These are phyloP conservation scores for Pezicula neosporulosa DNA, from an alignment of 2,329 filamentous ascomycete species.

Conservation along the genomic window DNA sequence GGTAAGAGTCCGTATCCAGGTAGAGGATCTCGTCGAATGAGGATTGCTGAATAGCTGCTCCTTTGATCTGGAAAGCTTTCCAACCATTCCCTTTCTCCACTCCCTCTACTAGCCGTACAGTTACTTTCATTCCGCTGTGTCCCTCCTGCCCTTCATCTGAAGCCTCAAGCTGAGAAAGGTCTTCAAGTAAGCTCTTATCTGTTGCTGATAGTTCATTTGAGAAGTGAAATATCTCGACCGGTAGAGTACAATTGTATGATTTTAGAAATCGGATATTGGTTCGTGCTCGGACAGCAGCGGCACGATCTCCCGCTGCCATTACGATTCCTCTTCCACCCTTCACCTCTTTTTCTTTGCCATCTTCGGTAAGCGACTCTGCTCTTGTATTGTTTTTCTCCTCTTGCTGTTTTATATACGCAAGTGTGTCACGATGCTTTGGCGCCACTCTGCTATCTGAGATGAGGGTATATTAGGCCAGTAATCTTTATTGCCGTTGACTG, in stretches of 20 bases:
- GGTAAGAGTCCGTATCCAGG: conserved; percentile 15
- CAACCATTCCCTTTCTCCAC: conserved; percentile 13
- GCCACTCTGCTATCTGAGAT: conserved; percentile 12
- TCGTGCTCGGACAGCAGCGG: conserved; percentile 10
- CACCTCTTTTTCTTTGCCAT: background rate
- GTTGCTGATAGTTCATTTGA: conserved; percentile 8
- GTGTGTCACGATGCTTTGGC: conserved; percentile 9
- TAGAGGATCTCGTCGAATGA: conserved; percentile 16
- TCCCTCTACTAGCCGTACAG: conserved; percentile 7
- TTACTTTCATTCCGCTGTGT: conserved; percentile 2
- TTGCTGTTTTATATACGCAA: conserved; percentile 1
- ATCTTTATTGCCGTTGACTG: conserved; percentile 5
- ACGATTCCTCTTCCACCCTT: conserved; percentile 14
- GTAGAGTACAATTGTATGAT: conserved; percentile 17
- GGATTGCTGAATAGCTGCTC: conserved; percentile 16
- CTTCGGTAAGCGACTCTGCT: background rate
- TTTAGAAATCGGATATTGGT: conserved; percentile 13
- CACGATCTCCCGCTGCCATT: conserved; percentile 16
- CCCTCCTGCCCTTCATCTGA: background rate
- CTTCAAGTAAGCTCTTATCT: conserved; percentile 8
- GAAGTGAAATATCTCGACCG: conserved; percentile 18
- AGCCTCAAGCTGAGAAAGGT: conserved; percentile 4
- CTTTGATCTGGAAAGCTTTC: conserved; percentile 18
- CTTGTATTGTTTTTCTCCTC: conserved; percentile 2
- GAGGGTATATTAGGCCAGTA: conserved; percentile 11